These are phyloP conservation scores for Suillus lakei DNA, from an alignment of 768 basidiomycete species.

Conservation along the genomic window DNA sequence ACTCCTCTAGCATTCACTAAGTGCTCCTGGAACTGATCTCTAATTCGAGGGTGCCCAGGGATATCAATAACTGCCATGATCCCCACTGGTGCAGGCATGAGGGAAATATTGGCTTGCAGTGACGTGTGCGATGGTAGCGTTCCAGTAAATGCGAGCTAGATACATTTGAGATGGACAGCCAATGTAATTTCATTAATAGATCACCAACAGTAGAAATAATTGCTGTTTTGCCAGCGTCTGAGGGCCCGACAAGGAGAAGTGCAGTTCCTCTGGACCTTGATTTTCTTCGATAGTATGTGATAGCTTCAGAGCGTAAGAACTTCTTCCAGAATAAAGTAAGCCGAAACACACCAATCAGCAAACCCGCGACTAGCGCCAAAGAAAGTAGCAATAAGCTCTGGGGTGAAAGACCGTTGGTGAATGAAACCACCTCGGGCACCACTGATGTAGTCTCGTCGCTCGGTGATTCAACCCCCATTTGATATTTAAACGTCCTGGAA, in stretches of 20 bases:
- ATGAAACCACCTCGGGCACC: conserved; percentile 41
- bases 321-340: neutral
- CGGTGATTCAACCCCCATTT: conserved; percentile 19
- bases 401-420: conserved; percentile 43
- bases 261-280: conserved; percentile 55
- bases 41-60: conserved; percentile 84
- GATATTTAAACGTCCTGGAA: neutral
- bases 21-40: conserved; percentile 73
- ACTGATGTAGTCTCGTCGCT: conserved; percentile 13
- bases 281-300: conserved; percentile 48
- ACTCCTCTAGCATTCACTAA: conserved; percentile 65
- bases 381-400: conserved; percentile 46
- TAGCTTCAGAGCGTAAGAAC: conserved; percentile 24
- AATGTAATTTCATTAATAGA: conserved; percentile 8
- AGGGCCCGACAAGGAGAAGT: conserved; percentile 77
- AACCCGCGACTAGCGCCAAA: conserved; percentile 45
- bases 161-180: conserved; percentile 15
- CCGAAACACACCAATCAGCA: conserved; percentile 46
- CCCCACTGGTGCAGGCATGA: conserved; percentile 46
- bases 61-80: conserved; percentile 67
- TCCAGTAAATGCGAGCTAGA: conserved; percentile 68
- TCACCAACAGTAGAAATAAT: conserved; percentile 69
- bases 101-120: conserved; percentile 69
- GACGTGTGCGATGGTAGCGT: conserved; percentile 76
- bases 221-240: conserved; percentile 83